Evolutionary conservation across 1,284 basidiomycete species (phyloP), one percentile per base, ranked within the genome.

Genomic region (Cerrena zonata): DNA sequence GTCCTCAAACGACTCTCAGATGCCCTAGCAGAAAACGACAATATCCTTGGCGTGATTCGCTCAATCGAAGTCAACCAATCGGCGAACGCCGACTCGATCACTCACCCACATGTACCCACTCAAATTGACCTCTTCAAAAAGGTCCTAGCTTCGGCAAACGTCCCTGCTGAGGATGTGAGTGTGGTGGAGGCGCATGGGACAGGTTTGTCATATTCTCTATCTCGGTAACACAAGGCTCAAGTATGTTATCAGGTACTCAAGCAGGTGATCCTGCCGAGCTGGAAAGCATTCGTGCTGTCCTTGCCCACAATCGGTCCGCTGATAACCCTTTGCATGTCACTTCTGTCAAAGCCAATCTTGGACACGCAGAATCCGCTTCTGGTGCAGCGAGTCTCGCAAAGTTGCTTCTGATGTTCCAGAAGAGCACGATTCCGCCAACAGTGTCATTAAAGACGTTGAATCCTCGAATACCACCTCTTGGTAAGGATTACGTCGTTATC

Each of bases 161-260:
- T 85, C 3, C 61, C 69, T 36, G 65, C 78, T 0, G 60, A 61
- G 40, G 69, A 76, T 5, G 67, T 89, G 51, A 78, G 73, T 54
- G 75, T 87, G 15, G 71, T 84, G 13, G 86, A 89, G 60, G 84
- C 84, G 1, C 86, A 89, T 58, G 85, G 84, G 1, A 84, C 86
- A 1, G 86, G 56, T 58, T 18, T 18, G 7, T 12, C 24, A 23
- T 49, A 5, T 21, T 23, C 22, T 37, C 46, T 12, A 22, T 38
- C 46, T 47, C 4, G 11, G 5, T 13, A 37, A 38, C 4, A 13
- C 4, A 18, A 5, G n/a, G 13, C 22, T n/a, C 24, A 5, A 23
- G 15, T 18, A 4, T 24, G 19, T 42, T n/a, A 21, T 10, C 25
- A 58, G 56, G 69, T 3, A 72, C 86, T 0, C 79, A 82, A 57